A percentile compares a stretch with the other conserved stretches of the same genome.
Evolutionary conservation across 768 basidiomycete genomes (phyloP).

Genomic region (Kwoniella heveanensis): DNA sequence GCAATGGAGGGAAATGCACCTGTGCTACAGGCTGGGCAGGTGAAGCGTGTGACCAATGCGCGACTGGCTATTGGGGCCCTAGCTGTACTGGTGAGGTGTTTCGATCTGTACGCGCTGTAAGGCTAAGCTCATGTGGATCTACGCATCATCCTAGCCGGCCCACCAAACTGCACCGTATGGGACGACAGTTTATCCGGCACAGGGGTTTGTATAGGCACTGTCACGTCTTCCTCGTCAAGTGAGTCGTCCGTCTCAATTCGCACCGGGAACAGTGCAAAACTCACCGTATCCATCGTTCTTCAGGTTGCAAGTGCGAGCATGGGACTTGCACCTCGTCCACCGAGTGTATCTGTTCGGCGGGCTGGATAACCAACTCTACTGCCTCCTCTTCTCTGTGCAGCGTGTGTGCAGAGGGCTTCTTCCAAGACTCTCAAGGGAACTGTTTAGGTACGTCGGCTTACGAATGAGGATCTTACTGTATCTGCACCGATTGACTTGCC

Average conservation of each 20-base stretch:
- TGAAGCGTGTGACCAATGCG: slow-evolving; percentile 41
- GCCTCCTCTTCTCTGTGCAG: slow-evolving; percentile 33
- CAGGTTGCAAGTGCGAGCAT: slow-evolving; percentile 48
- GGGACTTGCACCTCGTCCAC: slow-evolving; percentile 44
- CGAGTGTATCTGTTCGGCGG: slow-evolving; percentile 48
- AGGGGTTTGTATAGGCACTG: slow-evolving; percentile 47
- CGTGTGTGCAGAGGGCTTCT: slow-evolving; percentile 45
- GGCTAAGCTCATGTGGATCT: slow-evolving; percentile 7
- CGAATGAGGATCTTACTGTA: neutral
- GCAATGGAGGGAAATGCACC: slow-evolving; percentile 24
- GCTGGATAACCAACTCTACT: slow-evolving; percentile 37
- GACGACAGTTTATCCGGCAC: slow-evolving; percentile 47
- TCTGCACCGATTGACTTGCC: too few species aligned
- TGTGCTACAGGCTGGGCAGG: slow-evolving; percentile 51
- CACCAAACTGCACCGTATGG: slow-evolving; percentile 39
- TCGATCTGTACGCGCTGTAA: neutral
- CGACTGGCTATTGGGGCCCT: slow-evolving; percentile 37
- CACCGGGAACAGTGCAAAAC: neutral
- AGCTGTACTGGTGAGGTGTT: slow-evolving; percentile 33
- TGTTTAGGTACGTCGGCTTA: slow-evolving; percentile 38
- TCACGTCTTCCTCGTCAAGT: slow-evolving; percentile 29
- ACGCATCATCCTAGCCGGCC: slow-evolving; percentile 29
- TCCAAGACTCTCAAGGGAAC: slow-evolving; percentile 29
- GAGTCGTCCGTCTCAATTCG: slow-evolving; percentile 4
- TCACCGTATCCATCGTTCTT: neutral